phyloP scores from a whole-genome alignment of 2,329 filamentous ascomycete genomes.

The Neocatenulostroma microsporum region DNA sequence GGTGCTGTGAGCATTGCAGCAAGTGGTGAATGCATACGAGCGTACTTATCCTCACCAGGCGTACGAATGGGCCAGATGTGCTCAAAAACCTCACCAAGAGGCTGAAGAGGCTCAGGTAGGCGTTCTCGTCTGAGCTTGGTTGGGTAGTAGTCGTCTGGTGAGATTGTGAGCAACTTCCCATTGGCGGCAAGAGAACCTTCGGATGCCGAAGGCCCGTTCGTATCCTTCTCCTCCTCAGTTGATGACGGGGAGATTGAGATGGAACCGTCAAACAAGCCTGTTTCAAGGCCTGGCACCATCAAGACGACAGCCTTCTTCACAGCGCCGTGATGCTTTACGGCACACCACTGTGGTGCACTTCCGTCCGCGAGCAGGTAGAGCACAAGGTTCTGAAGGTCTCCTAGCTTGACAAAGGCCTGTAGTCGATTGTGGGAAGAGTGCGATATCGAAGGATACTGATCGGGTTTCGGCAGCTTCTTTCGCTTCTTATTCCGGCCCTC shows the following conservation, averaged over 20 bases:
- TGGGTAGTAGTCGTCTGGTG: slow-evolving; percentile 46
- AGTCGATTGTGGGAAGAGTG: slow-evolving; percentile 48
- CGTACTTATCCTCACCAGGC: slow-evolving; percentile 74
- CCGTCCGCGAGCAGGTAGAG: slow-evolving; percentile 57
- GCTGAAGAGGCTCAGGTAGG: slow-evolving; percentile 41
- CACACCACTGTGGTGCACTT: slow-evolving; percentile 55
- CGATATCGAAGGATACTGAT: slow-evolving; percentile 47
- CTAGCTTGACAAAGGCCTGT: slow-evolving; percentile 49
- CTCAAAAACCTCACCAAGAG: slow-evolving; percentile 73
- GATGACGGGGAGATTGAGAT: slow-evolving; percentile 29
- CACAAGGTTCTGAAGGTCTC: slow-evolving; percentile 51
- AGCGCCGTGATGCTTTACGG: slow-evolving; percentile 48
- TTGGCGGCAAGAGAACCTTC: background rate
- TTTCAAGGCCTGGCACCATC: slow-evolving; percentile 86
- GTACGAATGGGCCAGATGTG: slow-evolving; percentile 85
- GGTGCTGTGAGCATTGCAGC: slow-evolving; percentile 74
- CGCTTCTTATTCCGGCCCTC: slow-evolving; percentile 18
- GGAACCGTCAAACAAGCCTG: slow-evolving; percentile 72
- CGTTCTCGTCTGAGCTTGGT: slow-evolving; percentile 34
- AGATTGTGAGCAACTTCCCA: slow-evolving; percentile 27
- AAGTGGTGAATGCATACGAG: slow-evolving; percentile 78
- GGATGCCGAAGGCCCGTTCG: background rate
- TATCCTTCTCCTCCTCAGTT: slow-evolving; percentile 5
- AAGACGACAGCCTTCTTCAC: slow-evolving; percentile 72
- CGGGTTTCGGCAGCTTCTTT: slow-evolving; percentile 23